Percentiles rank a stretch among this genome's conserved stretches.
Conservation (phyloP, 345 rosid species). For the Physaria fendleri region DNA sequence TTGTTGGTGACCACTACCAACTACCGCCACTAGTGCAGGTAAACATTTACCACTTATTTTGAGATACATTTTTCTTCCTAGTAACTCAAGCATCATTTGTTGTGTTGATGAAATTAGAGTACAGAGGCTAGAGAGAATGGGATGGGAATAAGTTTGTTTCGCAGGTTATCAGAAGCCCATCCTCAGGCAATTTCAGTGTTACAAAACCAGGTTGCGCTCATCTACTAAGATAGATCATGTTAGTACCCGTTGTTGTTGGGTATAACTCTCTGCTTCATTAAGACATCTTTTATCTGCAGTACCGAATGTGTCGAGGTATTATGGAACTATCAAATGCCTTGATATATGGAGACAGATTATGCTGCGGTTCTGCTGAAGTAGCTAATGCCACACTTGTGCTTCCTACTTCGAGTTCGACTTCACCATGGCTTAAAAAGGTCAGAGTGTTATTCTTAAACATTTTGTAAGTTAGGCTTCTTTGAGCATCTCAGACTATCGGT, state of each 20-base stretch:
- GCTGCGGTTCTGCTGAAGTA: slow-evolving; percentile 82
- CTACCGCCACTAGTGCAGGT: slow-evolving; percentile 96
- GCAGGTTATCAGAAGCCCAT: slow-evolving; percentile 96
- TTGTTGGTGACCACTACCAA: slow-evolving; percentile 98
- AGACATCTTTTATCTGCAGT: slow-evolving; percentile 45
- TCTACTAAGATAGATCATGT: slow-evolving; percentile 7
- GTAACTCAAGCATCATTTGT: slow-evolving; percentile 19
- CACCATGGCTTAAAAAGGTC: slow-evolving; percentile 74
- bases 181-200: slow-evolving; percentile 92
- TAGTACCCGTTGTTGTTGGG: neutral
- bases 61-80: neutral
- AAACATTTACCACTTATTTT: slow-evolving; percentile 11
- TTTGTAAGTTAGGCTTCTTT: neutral
- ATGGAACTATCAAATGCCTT: slow-evolving; percentile 92
- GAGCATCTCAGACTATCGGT: neutral
- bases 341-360: slow-evolving; percentile 83
- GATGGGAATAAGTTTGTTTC: slow-evolving; percentile 90
- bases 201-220: slow-evolving; percentile 77
- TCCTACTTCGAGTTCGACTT: slow-evolving; percentile 37
- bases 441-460: slow-evolving; percentile 8
- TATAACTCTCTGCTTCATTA: slow-evolving; percentile 11
- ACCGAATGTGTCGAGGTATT: slow-evolving; percentile 89
- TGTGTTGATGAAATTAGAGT: slow-evolving; percentile 44
- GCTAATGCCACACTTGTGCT: slow-evolving; percentile 62
- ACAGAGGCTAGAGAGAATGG: slow-evolving; percentile 91